Conservation (phyloP, 208 protist genomes). For the Leishmania amazonensis region DNA sequence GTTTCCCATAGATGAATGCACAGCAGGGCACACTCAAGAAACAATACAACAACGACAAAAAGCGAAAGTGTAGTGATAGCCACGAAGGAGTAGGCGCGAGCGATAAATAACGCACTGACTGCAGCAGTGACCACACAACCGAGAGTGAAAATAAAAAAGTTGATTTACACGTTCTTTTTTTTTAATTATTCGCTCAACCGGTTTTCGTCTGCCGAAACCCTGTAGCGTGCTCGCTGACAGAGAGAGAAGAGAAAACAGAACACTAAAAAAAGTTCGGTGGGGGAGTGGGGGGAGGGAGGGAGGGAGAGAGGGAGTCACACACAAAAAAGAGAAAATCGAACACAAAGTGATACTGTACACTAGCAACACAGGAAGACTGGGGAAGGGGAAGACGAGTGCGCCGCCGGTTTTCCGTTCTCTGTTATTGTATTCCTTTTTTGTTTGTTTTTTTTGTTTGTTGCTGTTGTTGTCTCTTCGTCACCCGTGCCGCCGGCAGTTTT, state of each 20-base stretch:
- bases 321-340: too few relatives aligned
- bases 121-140: background rate
- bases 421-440: background rate
- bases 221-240: background rate
- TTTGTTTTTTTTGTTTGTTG: too few relatives aligned
- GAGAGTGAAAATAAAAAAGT: background rate
- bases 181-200: background rate
- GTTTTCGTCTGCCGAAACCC: background rate
- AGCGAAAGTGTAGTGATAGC: background rate
- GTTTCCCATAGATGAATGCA: background rate
- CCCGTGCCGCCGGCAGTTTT: too few relatives aligned
- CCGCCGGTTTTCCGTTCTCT: background rate
- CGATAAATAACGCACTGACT: background rate
- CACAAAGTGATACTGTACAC: background rate
- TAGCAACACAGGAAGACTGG: background rate
- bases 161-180: background rate
- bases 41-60: constrained; percentile 2
- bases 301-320: too few relatives aligned
- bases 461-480: background rate
- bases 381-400: background rate
- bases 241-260: background rate
- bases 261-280: constrained; percentile 1
- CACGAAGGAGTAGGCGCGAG: constrained; percentile 7
- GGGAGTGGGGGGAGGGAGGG: background rate
- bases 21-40: background rate